Base-by-base conservation (phyloP, 2,329 filamentous ascomycete genomes). In the Cadophora sp. region DNA sequence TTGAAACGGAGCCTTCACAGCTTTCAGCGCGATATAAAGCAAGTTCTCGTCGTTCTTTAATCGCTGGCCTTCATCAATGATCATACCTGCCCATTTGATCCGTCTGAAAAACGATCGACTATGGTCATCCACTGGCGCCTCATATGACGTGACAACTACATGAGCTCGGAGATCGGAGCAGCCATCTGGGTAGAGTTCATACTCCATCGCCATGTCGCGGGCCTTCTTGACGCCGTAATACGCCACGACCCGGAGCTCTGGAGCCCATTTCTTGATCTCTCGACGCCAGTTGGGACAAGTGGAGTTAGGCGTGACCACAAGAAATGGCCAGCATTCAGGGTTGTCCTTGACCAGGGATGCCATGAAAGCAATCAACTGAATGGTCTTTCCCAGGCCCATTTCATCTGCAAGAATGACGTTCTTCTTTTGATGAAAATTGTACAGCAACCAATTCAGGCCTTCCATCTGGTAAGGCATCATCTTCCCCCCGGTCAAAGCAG, bases 251-350 rank as follows among this genome's bases (percentile, higher is more conserved):
- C 94, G 89, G 43, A 98, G 81, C 7, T 87, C 87, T 1, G 95
- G 95, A 0, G 91, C 90, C 95, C 95, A 99, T 72, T 92, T 90
- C 81, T 97, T 96, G 78, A 98, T 93, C 77, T 99, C 96, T 59
- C 95, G 89, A 6, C 95, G 91, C 95, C 96, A 99, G 77, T 99
- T 99, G n/a, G 94, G 88, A 78, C 94, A 97, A 0, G 96, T 99
- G 0, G 95, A 90, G 76, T 98, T 98, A 0, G 96, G 96, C 0
- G 97, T 95, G 1, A 97, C 93, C 3, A 98, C 85, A 18, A 99
- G 83, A 76, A 97, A 98, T 0, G 96, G 96, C 86, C 92, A 98
- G 79, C 93, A 96, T 75, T 76, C 82, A 6, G 88, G 88, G n/a
- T 80, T 79, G 61, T 89, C 85, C 68, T 91, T 84, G 27, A 91